Conservation (phyloP, 2,329 filamentous ascomycete genomes). For the Elsinoe arachidis region DNA sequence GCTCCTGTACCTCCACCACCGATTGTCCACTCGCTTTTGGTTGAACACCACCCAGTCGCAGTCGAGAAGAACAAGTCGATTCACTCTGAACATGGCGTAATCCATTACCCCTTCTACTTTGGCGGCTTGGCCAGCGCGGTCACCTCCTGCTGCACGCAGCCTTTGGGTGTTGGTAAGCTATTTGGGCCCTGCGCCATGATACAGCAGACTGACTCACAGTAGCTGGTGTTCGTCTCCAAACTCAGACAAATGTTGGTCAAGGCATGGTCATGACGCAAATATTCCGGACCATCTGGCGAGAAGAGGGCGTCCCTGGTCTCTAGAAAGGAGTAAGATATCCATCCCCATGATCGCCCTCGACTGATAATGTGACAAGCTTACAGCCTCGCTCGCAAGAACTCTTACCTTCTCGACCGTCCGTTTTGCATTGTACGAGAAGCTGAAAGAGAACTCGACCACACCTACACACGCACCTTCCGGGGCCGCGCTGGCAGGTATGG, state of each 20-base stretch:
- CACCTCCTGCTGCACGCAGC: conserved; percentile 19
- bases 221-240: conserved; percentile 17
- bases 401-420: conserved; percentile 19
- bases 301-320: conserved; percentile 18
- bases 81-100: conserved; percentile 20
- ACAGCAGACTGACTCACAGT: neutral
- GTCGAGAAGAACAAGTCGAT: conserved; percentile 21
- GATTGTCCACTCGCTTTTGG: conserved; percentile 14
- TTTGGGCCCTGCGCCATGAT: no score
- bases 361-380: conserved; percentile 15
- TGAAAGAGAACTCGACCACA: conserved; percentile 19
- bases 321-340: conserved; percentile 19
- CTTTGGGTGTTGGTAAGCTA: conserved; percentile 18
- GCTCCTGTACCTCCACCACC: conserved; percentile 16
- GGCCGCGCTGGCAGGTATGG: conserved; percentile 16
- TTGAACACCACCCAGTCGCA: conserved; percentile 17
- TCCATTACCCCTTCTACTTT: conserved; percentile 21
- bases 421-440: conserved; percentile 20
- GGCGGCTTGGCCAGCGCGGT: conserved; percentile 21
- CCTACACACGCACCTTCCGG: conserved; percentile 18
- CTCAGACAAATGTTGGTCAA: conserved; percentile 12
- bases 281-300: conserved; percentile 16
- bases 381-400: conserved; percentile 18
- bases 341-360: neutral
- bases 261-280: conserved; percentile 16